Evolutionary conservation across 2,329 filamentous ascomycete genomes (phyloP).

Genomic region (Lizonia empirigonia): DNA sequence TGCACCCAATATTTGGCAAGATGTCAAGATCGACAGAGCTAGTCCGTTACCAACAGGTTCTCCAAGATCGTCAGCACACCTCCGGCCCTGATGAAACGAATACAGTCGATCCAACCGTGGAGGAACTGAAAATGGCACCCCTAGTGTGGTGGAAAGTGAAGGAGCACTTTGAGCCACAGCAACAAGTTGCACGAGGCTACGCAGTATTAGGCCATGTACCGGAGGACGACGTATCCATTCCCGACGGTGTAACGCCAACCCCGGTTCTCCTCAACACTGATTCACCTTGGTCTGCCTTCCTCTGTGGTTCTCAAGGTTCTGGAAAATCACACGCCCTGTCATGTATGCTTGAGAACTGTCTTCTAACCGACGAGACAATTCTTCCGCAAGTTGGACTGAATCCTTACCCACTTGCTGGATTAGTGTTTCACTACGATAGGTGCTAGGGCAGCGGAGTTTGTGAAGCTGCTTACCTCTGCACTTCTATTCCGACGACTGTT

Average conservation of each 20-base stretch:
- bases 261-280: constrained; percentile 58
- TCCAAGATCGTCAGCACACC: too few species aligned
- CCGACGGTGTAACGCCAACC: neutral
- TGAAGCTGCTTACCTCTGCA: constrained; percentile 24
- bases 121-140: constrained; percentile 7
- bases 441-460: constrained; percentile 18
- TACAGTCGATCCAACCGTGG: too few species aligned
- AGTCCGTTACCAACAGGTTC: too few species aligned
- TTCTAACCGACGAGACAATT: constrained; percentile 17
- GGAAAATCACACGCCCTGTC: constrained; percentile 66
- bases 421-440: constrained; percentile 61
- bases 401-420: constrained; percentile 59
- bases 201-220: constrained; percentile 13
- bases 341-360: constrained; percentile 64
- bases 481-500: constrained; percentile 16
- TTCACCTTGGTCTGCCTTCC: constrained; percentile 62
- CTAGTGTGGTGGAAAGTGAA: constrained; percentile 20
- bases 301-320: constrained; percentile 65
- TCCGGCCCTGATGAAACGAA: too few species aligned
- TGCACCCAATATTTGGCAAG: too few species aligned
- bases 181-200: constrained; percentile 1
- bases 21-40: too few species aligned
- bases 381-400: constrained; percentile 55
- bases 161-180: neutral
- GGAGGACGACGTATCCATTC: too few species aligned